phyloP scores from a whole-genome alignment of 2,329 filamentous ascomycete genomes.

The Sporothrix brunneoviolacea region DNA sequence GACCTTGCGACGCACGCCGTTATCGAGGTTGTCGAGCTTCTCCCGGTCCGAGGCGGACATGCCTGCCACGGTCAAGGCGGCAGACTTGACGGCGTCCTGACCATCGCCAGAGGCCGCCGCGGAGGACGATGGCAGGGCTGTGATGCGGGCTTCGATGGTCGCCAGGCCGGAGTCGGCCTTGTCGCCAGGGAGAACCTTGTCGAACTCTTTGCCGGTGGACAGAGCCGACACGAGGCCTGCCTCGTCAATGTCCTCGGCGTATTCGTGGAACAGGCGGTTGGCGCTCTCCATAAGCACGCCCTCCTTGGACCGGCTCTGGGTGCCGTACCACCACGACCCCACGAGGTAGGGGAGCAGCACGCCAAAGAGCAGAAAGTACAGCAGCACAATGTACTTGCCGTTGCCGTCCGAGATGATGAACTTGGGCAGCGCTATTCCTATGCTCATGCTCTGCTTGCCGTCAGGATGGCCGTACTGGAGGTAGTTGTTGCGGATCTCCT shows the following conservation, averaged over 20 bases:
- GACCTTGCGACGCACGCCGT: constrained; percentile 73
- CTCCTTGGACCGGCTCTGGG: constrained; percentile 86
- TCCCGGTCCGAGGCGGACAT: constrained; percentile 68
- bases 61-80: constrained; percentile 31
- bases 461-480: constrained; percentile 94
- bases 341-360: constrained; percentile 89
- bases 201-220: constrained; percentile 81
- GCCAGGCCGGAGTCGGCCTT: constrained; percentile 74
- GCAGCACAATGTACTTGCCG: constrained; percentile 86
- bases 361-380: constrained; percentile 83
- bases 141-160: constrained; percentile 75
- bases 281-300: constrained; percentile 88
- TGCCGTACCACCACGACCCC: constrained; percentile 98
- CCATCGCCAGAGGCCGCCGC: not conserved
- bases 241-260: constrained; percentile 75
- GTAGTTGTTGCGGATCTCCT: constrained; percentile 95
- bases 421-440: constrained; percentile 90
- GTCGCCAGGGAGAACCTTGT: constrained; percentile 65
- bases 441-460: constrained; percentile 96
- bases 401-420: constrained; percentile 90
- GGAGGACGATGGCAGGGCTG: constrained; percentile 51
- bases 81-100: constrained; percentile 25
- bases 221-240: constrained; percentile 73
- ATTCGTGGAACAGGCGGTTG: constrained; percentile 90
- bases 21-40: constrained; percentile 73